These are phyloP conservation scores for Fusarium vanettenii DNA, from an alignment of 2,329 filamentous ascomycete species.

Conservation along the genomic window DNA sequence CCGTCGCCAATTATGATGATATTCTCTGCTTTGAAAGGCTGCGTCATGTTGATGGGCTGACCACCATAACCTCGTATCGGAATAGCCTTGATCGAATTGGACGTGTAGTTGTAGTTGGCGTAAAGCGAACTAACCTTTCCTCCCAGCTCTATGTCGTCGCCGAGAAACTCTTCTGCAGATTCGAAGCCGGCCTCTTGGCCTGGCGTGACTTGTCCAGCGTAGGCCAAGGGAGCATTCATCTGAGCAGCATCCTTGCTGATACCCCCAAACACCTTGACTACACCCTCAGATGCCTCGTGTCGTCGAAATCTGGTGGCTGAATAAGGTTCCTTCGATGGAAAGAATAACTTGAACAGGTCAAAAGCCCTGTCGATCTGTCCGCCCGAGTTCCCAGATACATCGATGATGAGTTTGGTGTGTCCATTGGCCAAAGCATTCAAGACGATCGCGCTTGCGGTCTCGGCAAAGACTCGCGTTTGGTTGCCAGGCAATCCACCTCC, in stretches of 20 bases:
- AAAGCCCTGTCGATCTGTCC: slow-evolving; percentile 61
- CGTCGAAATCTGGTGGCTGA: background rate
- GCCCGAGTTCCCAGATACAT: slow-evolving; percentile 70
- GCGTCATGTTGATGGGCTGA: background rate
- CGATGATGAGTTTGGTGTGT: slow-evolving; percentile 67
- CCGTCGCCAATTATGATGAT: slow-evolving; percentile 27
- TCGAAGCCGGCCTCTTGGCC: background rate
- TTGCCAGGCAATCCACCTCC: background rate
- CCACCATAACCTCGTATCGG: slow-evolving; percentile 5
- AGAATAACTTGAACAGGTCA: slow-evolving; percentile 59
- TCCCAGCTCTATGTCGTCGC: background rate
- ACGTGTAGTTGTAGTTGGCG: background rate
- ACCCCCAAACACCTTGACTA: background rate
- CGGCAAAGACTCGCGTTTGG: background rate
- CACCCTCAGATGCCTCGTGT: background rate
- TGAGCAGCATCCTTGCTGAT: background rate
- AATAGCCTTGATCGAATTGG: background rate
- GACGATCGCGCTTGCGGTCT: background rate
- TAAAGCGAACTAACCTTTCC: background rate
- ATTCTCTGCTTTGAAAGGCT: slow-evolving; percentile 12
- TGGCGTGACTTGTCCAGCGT: background rate
- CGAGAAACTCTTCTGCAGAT: background rate
- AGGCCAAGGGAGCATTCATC: background rate
- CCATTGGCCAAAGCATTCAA: background rate
- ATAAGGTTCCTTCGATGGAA: slow-evolving; percentile 34